These are phyloP conservation scores for Scorias spongiosa DNA, from an alignment of 2,329 filamentous ascomycete genomes.

Conservation along the genomic window DNA sequence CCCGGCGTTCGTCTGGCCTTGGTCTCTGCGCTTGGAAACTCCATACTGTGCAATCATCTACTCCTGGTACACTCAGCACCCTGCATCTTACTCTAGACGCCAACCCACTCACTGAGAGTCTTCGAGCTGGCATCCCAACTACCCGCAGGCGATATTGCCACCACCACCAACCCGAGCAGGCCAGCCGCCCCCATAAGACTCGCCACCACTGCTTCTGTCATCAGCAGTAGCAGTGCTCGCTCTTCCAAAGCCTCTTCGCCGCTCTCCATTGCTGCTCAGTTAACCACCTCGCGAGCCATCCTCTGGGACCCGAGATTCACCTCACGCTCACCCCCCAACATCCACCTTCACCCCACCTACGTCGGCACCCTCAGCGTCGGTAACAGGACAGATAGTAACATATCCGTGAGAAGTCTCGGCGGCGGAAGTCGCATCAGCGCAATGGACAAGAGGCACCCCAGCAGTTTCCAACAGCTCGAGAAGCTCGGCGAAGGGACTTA, in stretches of 20 bases:
- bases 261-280: slow-evolving; percentile 28
- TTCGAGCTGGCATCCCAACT: neutral
- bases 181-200: neutral
- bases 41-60: no score
- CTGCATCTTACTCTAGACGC: no score
- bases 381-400: slow-evolving; percentile 36
- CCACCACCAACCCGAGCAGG: neutral
- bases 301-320: slow-evolving; percentile 36
- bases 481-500: slow-evolving; percentile 97
- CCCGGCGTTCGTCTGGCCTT: no score
- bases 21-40: no score
- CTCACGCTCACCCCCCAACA: slow-evolving; percentile 27
- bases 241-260: slow-evolving; percentile 10
- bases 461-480: slow-evolving; percentile 97
- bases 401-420: slow-evolving; percentile 32
- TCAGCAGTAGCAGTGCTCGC: neutral
- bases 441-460: slow-evolving; percentile 93
- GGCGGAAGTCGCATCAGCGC: slow-evolving; percentile 25
- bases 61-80: no score
- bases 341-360: slow-evolving; percentile 31
- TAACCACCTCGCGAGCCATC: slow-evolving; percentile 34
- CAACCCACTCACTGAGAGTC: no score
- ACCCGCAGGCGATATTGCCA: neutral
- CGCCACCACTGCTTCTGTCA: neutral
- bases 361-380: slow-evolving; percentile 32